These are phyloP conservation scores for Psidium friedrichsthalianum DNA, from an alignment of 345 rosid genomes.

Conservation along the genomic window DNA sequence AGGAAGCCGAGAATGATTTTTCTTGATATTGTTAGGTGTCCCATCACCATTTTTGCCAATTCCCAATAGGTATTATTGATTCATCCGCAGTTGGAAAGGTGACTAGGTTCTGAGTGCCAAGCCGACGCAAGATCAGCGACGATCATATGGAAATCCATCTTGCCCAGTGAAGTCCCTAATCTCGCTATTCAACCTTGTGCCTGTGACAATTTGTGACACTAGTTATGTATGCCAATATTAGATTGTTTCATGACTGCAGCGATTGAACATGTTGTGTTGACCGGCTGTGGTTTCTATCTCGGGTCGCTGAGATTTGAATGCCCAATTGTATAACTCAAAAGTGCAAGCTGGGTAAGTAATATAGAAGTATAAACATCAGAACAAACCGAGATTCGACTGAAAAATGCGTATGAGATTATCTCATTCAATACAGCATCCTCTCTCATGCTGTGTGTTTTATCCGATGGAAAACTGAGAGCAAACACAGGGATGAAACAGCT, in stretches of 20 bases:
- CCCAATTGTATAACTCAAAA: not conserved
- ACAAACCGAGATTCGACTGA: not conserved
- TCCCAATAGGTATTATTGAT: not conserved
- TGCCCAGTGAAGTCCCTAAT: not conserved
- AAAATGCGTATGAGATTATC: not conserved
- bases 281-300: not conserved
- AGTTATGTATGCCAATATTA: not conserved
- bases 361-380: not conserved
- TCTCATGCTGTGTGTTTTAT: not conserved
- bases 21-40: too few species aligned
- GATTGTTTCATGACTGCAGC: not conserved
- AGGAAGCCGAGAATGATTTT: not conserved
- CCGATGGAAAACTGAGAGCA: not conserved
- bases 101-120: not conserved
- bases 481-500: not conserved
- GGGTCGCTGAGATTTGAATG: not conserved
- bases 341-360: not conserved
- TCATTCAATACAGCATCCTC: not conserved
- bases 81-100: not conserved
- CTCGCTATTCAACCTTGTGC: not conserved
- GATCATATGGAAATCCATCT: not conserved
- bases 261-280: not conserved
- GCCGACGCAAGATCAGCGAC: not conserved
- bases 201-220: not conserved
- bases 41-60: too few species aligned